phyloP scores from a whole-genome alignment of 2,329 filamentous ascomycete genomes.

The Immersiporthe knoxdaviesiana region DNA sequence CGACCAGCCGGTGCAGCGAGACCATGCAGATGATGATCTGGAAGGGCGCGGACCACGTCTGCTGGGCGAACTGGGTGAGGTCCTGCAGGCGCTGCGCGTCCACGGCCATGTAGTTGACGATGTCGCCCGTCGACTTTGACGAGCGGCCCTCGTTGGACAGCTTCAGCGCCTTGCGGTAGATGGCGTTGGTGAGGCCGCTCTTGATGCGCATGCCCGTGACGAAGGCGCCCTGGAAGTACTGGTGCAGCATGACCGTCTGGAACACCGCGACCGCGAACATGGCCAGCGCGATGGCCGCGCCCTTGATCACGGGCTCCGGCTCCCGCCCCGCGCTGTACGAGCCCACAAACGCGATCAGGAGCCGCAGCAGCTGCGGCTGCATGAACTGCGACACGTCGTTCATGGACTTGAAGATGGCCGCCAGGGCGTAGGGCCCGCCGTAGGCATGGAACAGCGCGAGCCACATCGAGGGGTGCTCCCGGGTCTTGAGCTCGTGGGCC shows the following conservation, averaged over 20 bases:
- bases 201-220: conserved; percentile 98
- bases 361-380: conserved; percentile 86
- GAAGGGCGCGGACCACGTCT: conserved; percentile 95
- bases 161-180: conserved; percentile 88
- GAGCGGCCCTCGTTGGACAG: conserved; percentile 92
- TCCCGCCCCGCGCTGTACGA: conserved; percentile 67
- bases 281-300: conserved; percentile 82
- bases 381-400: conserved; percentile 86
- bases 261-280: conserved; percentile 89
- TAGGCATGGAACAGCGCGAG: conserved; percentile 82
- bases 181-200: conserved; percentile 83
- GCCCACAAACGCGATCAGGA: conserved; percentile 80
- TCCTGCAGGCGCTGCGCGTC: conserved; percentile 95
- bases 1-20: conserved; percentile 93
- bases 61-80: conserved; percentile 91
- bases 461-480: conserved; percentile 81
- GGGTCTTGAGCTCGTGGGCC: conserved; percentile 71
- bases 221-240: conserved; percentile 96
- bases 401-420: conserved; percentile 82
- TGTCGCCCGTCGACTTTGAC: conserved; percentile 90
- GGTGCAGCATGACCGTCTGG: conserved; percentile 90
- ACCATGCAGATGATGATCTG: conserved; percentile 96
- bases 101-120: conserved; percentile 99
- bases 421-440: conserved; percentile 79
- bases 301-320: conserved; percentile 79